Evolutionary conservation across 2,329 filamentous ascomycete genomes (phyloP).

Genomic region (Fragosphaeria purpurea): DNA sequence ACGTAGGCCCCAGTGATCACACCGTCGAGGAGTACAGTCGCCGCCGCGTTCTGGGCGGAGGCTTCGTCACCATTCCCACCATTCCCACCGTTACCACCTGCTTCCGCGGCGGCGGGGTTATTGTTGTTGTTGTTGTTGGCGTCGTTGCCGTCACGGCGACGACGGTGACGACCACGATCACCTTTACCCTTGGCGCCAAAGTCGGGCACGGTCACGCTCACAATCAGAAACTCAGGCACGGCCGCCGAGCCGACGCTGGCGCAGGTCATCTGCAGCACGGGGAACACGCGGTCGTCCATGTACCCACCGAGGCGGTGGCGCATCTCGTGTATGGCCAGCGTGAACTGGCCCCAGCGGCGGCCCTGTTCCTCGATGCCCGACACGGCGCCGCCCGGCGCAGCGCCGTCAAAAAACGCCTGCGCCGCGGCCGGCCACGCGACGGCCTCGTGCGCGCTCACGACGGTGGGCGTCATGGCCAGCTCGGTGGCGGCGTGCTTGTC

Average conservation of each 20-base stretch:
- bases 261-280: conserved; percentile 52
- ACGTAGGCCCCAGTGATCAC: conserved; percentile 51
- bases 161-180: no score
- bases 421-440: conserved; percentile 33
- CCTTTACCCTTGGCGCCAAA: conserved; percentile 18
- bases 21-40: conserved; percentile 30
- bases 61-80: no score
- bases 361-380: conserved; percentile 20
- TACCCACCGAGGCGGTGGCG: conserved; percentile 50
- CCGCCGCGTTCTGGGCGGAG: conserved; percentile 12
- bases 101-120: not conserved
- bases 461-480: conserved; percentile 45
- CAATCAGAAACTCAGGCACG: conserved; percentile 40
- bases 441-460: conserved; percentile 37
- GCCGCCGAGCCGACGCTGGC: conserved; percentile 24
- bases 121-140: no score
- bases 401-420: conserved; percentile 23
- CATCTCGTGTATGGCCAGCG: conserved; percentile 51
- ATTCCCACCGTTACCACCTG: no score
- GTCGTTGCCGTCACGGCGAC: no score
- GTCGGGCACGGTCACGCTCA: conserved; percentile 44
- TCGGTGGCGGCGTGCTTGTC: conserved; percentile 47
- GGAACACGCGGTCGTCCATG: conserved; percentile 56
- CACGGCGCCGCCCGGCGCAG: conserved; percentile 16
- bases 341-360: conserved; percentile 31